Evolutionary conservation across 352 stramenopile species (phyloP).

Genomic region (Phytopythium vexans): DNA sequence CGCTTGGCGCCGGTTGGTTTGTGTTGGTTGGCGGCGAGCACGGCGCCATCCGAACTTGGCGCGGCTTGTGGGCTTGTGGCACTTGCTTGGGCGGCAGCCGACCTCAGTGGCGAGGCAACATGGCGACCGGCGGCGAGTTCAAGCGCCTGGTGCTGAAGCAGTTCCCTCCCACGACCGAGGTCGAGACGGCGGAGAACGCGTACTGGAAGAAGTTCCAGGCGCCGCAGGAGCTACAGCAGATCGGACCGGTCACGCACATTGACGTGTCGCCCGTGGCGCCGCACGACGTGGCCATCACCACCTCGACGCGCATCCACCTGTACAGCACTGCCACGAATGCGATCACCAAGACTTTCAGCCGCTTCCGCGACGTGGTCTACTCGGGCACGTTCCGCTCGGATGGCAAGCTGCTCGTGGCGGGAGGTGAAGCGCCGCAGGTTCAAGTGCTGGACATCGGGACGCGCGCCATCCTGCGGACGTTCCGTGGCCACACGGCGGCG

Average conservation of each 20-base stretch:
- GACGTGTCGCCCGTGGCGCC: constrained; percentile 76
- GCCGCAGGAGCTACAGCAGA: constrained; percentile 78
- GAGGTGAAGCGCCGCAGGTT: constrained; percentile 69
- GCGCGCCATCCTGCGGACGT: constrained; percentile 78
- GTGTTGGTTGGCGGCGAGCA: too few species aligned
- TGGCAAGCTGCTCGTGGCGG: constrained; percentile 84
- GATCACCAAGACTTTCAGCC: constrained; percentile 87
- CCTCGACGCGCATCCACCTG: constrained; percentile 83
- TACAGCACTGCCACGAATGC: constrained; percentile 82
- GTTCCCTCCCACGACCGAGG: constrained; percentile 75
- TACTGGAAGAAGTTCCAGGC: constrained; percentile 90
- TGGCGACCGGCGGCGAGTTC: constrained; percentile 78
- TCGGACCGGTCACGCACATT: constrained; percentile 83
- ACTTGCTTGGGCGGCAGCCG: too few species aligned
- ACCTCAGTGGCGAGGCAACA: constrained; percentile 15
- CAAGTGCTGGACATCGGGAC: constrained; percentile 86
- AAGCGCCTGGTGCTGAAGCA: constrained; percentile 87
- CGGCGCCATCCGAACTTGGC: too few species aligned
- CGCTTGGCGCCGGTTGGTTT: too few species aligned
- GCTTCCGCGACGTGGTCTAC: constrained; percentile 87
- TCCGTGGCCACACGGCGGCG: constrained; percentile 82
- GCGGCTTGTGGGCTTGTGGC: too few species aligned
- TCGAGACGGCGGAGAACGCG: constrained; percentile 72
- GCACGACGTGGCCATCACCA: constrained; percentile 85
- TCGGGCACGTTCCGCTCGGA: constrained; percentile 85